phyloP scores from a whole-genome alignment of 148 eudicot genomes.

The Salicornia ramosissima region DNA sequence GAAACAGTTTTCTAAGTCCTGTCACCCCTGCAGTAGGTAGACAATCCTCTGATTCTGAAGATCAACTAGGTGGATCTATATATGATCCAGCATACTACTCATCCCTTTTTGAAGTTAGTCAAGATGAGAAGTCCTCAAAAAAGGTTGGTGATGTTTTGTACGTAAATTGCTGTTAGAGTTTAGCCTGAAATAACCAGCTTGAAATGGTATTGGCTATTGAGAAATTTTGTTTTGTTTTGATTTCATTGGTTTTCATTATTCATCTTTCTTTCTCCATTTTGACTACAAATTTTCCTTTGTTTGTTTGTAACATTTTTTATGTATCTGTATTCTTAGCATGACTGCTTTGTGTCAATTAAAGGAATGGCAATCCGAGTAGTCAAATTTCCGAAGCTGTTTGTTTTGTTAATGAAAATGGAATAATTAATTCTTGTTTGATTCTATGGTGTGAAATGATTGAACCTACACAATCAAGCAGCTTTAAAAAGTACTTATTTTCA shows the following conservation, averaged over 20 bases:
- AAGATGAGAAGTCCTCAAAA: constrained; percentile 33
- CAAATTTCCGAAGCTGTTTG: not conserved
- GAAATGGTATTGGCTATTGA: not conserved
- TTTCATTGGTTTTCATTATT: not conserved
- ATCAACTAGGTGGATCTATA: constrained; percentile 80
- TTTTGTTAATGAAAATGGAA: not conserved
- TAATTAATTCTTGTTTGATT: not conserved
- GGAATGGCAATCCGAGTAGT: not conserved
- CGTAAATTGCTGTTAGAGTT: not conserved
- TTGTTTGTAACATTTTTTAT: not conserved
- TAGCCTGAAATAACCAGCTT: constrained; percentile 1
- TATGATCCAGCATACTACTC: constrained; percentile 85
- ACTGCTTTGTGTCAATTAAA: not conserved
- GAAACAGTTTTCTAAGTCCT: constrained; percentile 85
- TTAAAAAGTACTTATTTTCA: not conserved
- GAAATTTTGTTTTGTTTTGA: not conserved
- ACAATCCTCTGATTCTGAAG: constrained; percentile 55
- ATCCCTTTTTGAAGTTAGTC: constrained; percentile 69
- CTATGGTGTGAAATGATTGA: not conserved
- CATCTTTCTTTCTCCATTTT: not conserved
- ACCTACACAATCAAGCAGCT: not conserved
- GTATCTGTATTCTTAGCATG: not conserved
- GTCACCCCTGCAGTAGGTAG: constrained; percentile 47
- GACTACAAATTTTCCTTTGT: not conserved
- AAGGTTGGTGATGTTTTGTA: constrained; percentile 37